Evolutionary conservation across 169 alveolate species (phyloP).

Genomic region (Sarcocystis neurona): DNA sequence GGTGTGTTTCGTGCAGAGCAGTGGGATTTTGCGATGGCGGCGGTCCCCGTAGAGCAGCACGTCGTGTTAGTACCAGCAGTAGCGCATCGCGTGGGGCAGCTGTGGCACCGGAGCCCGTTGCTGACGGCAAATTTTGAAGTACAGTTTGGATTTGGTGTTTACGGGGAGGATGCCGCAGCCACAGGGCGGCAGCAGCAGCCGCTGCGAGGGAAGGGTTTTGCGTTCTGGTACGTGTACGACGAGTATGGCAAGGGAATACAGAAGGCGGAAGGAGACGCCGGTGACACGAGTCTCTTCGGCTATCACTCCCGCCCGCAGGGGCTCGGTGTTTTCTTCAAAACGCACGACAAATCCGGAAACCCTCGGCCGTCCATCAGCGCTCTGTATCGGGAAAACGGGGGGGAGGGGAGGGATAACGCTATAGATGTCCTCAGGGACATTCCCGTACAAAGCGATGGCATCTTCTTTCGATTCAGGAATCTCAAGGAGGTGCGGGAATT

Average conservation of each 20-base stretch:
- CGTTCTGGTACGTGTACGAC: conserved; percentile 74
- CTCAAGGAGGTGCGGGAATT: neutral
- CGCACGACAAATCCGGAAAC: conserved; percentile 63
- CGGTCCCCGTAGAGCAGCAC: conserved; percentile 70
- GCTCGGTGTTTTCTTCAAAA: conserved; percentile 70
- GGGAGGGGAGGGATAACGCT: conserved; percentile 26
- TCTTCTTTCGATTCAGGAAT: conserved; percentile 51
- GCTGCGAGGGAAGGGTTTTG: conserved; percentile 71
- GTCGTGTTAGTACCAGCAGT: conserved; percentile 73
- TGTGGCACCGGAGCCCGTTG: conserved; percentile 72
- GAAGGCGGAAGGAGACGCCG: conserved; percentile 66
- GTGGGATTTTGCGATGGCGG: conserved; percentile 74
- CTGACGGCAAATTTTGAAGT: conserved; percentile 72
- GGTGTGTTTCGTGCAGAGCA: conserved; percentile 33
- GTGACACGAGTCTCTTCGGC: conserved; percentile 69
- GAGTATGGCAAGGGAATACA: conserved; percentile 66
- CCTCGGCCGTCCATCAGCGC: conserved; percentile 72
- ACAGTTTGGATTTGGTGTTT: conserved; percentile 69
- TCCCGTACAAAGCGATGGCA: conserved; percentile 44
- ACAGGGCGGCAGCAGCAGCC: neutral
- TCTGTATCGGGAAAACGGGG: conserved; percentile 56
- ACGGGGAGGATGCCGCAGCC: conserved; percentile 49
- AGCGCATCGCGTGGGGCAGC: conserved; percentile 72
- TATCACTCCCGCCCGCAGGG: conserved; percentile 73
- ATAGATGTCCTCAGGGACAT: conserved; percentile 21